Conservation (phyloP, 495 filamentous ascomycete species). For the Annulohypoxylon bovei region DNA sequence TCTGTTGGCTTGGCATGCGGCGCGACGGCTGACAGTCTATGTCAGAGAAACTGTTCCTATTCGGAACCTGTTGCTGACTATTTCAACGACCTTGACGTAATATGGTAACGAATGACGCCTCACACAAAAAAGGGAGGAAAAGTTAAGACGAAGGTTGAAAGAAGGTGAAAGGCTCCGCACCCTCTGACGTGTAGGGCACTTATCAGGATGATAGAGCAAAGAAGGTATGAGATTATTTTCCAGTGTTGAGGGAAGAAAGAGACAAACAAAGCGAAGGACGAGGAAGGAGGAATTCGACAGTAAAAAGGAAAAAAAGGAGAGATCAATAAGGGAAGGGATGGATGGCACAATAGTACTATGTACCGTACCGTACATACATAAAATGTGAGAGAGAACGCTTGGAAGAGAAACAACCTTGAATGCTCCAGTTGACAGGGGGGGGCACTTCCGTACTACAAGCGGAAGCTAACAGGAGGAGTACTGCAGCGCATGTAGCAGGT, state of each 20-base stretch:
- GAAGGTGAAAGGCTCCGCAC: constrained; percentile 30
- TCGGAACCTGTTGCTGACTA: constrained; percentile 13
- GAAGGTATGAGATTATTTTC: constrained; percentile 27
- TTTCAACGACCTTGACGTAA: constrained; percentile 24
- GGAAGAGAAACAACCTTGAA: constrained; percentile 5
- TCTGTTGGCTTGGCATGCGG: constrained; percentile 39
- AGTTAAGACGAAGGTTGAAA: constrained; percentile 19
- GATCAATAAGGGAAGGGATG: constrained; percentile 27
- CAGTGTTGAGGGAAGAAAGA: constrained; percentile 31
- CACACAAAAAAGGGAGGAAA: constrained; percentile 27
- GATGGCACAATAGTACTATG: constrained; percentile 5
- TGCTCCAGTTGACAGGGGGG: constrained; percentile 39
- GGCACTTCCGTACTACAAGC: constrained; percentile 38
- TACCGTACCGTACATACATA: not conserved
- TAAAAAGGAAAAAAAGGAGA: constrained; percentile 37
- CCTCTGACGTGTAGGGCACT: constrained; percentile 30
- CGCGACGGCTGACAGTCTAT: constrained; percentile 40
- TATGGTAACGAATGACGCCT: constrained; percentile 40
- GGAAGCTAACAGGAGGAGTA: constrained; percentile 30
- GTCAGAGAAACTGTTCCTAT: constrained; percentile 28
- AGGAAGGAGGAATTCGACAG: constrained; percentile 37
- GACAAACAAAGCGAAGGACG: constrained; percentile 37
- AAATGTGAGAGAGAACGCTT: not conserved
- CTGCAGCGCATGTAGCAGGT: constrained; percentile 22
- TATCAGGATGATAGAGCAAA: constrained; percentile 26